Base-by-base conservation (phyloP, 1,284 basidiomycete species). In the Pyrrhoderma noxium region DNA sequence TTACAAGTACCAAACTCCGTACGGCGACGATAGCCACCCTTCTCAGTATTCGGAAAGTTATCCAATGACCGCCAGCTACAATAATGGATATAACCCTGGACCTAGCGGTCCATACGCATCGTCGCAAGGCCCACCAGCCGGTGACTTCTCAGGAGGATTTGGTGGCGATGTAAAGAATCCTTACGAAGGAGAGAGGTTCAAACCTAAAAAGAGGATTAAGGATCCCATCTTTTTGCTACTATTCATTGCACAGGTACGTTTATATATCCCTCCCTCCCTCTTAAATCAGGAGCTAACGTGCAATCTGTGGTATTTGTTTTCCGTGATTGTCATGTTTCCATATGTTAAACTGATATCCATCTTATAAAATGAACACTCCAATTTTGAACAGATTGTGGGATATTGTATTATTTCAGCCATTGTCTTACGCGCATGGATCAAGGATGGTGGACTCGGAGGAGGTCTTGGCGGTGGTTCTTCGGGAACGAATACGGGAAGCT, bases 211-310 rank as follows among this genome's bases (percentile, higher is more conserved):
- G 61, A 73, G 69, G 52, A 66, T 89, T 25, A 86, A 88, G 56
- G 88, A 91, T 64, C 77, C 80, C 2, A 69, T 87, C 46, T 80
- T 88, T 63, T 70, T 89, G 19, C 61, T 86, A 5, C 63, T 89
- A 34, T 91, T 88, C 66, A 66, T 90, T 21, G 68, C 79, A 1
- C 80, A 85, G 68, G 79, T 84, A 18, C 59, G 59, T 16, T 46
- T 11, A 13, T 40, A 27, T 38, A 9, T 35, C 41, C 18, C 21
- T 14, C 1, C 14, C 13, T 18, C n/a, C 13, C 16, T 45, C 37
- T 31, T 34, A 21, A 8, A 22, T 3, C 23, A 19, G n/a, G n/a
- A n/a, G n/a, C n/a, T n/a, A n/a, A n/a, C n/a, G n/a, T n/a, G n/a
- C n/a, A n/a, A n/a, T n/a, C n/a, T n/a, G n/a, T n/a, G n/a, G n/a